phyloP scores from a whole-genome alignment of 2,329 filamentous ascomycete species.

The Colletotrichum camelliae region DNA sequence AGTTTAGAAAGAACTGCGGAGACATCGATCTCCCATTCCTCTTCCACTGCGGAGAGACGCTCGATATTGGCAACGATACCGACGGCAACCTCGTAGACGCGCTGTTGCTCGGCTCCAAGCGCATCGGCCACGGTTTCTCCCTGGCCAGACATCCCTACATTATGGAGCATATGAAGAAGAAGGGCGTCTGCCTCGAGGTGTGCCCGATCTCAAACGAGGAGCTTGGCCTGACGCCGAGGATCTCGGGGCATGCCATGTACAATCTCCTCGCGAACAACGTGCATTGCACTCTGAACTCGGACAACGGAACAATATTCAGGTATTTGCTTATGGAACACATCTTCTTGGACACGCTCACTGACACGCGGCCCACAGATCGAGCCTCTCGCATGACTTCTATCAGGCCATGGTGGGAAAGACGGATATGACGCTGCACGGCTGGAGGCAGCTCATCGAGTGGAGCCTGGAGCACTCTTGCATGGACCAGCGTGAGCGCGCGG shows the following conservation, averaged over 20 bases:
- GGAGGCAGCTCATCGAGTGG: slow-evolving; percentile 72
- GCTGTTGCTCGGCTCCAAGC: slow-evolving; percentile 67
- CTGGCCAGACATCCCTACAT: slow-evolving; percentile 70
- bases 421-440: slow-evolving; percentile 71
- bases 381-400: slow-evolving; percentile 78
- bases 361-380: slow-evolving; percentile 54
- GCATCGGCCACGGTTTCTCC: slow-evolving; percentile 78
- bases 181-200: slow-evolving; percentile 73
- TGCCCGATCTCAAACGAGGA: slow-evolving; percentile 82
- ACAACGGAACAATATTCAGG: slow-evolving; percentile 77
- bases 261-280: slow-evolving; percentile 73
- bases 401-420: slow-evolving; percentile 74
- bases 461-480: slow-evolving; percentile 67
- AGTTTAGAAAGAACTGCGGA: slow-evolving; percentile 60
- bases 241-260: slow-evolving; percentile 71
- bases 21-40: slow-evolving; percentile 70
- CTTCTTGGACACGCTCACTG: too few species aligned
- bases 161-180: slow-evolving; percentile 68
- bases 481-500: slow-evolving; percentile 42
- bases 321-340: slow-evolving; percentile 31
- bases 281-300: slow-evolving; percentile 76
- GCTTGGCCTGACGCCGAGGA: slow-evolving; percentile 69
- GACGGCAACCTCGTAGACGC: slow-evolving; percentile 76
- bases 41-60: slow-evolving; percentile 79
- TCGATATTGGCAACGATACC: slow-evolving; percentile 67